phyloP scores from a whole-genome alignment of 129 eudicot species.

The Flaveria ramosissima region DNA sequence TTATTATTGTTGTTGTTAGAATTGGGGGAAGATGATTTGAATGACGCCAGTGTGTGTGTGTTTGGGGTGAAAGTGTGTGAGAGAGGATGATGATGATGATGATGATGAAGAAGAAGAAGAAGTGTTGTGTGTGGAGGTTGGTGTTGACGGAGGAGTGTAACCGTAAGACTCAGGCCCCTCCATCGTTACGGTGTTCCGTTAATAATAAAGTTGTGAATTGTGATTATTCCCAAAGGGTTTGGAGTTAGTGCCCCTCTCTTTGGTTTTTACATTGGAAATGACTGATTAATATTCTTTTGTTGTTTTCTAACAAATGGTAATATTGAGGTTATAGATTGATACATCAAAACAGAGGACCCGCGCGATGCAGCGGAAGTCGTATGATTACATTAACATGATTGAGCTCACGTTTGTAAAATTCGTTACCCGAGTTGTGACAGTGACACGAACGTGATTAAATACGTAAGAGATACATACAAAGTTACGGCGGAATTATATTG shows the following conservation, averaged over 20 bases:
- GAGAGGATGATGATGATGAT: slow-evolving; percentile 29
- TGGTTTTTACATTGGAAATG: not conserved
- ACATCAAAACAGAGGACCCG: no score
- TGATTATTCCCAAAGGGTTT: not conserved
- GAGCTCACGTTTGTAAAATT: no score
- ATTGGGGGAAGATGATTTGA: slow-evolving; percentile 21
- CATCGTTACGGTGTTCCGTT: slow-evolving; percentile 14
- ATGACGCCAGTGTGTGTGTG: slow-evolving; percentile 33
- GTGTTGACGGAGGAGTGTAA: slow-evolving; percentile 26
- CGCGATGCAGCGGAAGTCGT: no score
- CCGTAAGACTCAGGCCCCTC: not conserved
- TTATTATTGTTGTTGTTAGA: slow-evolving; percentile 10
- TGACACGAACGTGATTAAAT: no score
- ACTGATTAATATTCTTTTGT: no score
- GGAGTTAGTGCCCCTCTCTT: not conserved
- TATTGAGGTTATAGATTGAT: no score
- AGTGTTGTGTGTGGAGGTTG: slow-evolving; percentile 28
- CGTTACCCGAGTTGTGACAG: no score
- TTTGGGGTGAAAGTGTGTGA: slow-evolving; percentile 23
- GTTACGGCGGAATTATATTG: no score
- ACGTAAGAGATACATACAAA: no score
- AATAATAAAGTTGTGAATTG: not conserved
- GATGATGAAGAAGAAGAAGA: slow-evolving; percentile 19
- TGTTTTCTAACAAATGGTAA: no score
- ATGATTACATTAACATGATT: no score